phyloP scores from a whole-genome alignment of 2,329 filamentous ascomycete species.

The Zasmidium cellare region DNA sequence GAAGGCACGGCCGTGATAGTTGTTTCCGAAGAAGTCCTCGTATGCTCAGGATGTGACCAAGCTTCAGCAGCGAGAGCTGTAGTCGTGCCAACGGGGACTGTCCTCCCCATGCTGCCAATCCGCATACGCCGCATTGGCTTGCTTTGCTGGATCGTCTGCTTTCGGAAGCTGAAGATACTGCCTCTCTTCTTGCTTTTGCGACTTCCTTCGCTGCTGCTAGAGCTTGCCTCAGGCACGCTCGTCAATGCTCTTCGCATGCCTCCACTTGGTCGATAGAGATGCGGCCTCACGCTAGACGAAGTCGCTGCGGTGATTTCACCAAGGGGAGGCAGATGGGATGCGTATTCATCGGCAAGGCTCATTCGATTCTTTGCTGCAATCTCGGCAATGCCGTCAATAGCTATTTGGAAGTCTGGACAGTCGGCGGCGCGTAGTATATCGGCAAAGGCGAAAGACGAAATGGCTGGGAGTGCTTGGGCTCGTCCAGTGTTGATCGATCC shows the following conservation, averaged over 20 bases:
- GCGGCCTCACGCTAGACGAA: constrained; percentile 14
- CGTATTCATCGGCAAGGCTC: constrained; percentile 63
- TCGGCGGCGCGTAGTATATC: constrained; percentile 42
- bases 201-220: constrained; percentile 42
- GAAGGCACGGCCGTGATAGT: constrained; percentile 10
- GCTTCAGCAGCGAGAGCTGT: constrained; percentile 26
- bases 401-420: constrained; percentile 52
- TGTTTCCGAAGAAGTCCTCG: constrained; percentile 13
- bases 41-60: constrained; percentile 10
- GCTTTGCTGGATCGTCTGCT: constrained; percentile 17
- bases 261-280: constrained; percentile 19
- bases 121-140: constrained; percentile 21
- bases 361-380: constrained; percentile 62
- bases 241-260: constrained; percentile 41
- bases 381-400: constrained; percentile 63
- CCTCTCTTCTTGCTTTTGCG: constrained; percentile 24
- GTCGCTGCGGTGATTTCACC: constrained; percentile 52
- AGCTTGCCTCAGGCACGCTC: constrained; percentile 49
- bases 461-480: constrained; percentile 29
- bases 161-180: constrained; percentile 27
- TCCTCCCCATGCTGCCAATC: constrained; percentile 32
- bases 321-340: constrained; percentile 61
- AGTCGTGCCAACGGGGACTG: constrained; percentile 28
- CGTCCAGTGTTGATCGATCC: constrained; percentile 1
- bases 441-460: constrained; percentile 34